Evolutionary conservation across 1,284 basidiomycete species (phyloP).

Genomic region (Pseudozyma pruni): DNA sequence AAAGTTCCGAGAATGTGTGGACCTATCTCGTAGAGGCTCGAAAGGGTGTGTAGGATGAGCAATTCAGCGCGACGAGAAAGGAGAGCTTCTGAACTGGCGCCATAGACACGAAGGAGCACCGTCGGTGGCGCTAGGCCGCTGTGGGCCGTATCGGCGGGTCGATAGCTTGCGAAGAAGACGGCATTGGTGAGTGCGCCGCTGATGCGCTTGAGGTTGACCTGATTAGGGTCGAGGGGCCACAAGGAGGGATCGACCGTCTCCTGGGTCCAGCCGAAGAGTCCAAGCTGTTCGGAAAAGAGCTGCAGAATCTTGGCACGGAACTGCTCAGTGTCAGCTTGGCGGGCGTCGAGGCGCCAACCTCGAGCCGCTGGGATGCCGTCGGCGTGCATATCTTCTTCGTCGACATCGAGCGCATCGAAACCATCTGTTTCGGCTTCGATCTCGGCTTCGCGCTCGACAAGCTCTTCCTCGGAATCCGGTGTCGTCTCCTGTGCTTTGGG

Average conservation of each 20-base stretch:
- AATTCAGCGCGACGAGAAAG: constrained; percentile 63
- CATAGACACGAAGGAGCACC: constrained; percentile 64
- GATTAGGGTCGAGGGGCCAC: constrained; percentile 43
- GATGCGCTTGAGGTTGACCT: constrained; percentile 57
- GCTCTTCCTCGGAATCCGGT: constrained; percentile 28
- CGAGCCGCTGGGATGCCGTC: constrained; percentile 63
- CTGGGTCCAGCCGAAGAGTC: constrained; percentile 56
- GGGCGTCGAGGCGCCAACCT: constrained; percentile 58
- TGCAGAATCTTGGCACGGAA: constrained; percentile 54
- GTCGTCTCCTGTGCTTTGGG: constrained; percentile 5
- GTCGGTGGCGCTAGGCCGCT: constrained; percentile 31
- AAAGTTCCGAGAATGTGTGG: constrained; percentile 67
- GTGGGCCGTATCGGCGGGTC: constrained; percentile 4
- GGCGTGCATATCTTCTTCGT: constrained; percentile 67
- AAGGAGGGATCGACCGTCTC: constrained; percentile 41
- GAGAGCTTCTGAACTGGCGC: constrained; percentile 59
- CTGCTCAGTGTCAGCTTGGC: constrained; percentile 46
- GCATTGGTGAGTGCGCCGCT: constrained; percentile 65
- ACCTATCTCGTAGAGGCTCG: constrained; percentile 66
- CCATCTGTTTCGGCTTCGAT: constrained; percentile 40
- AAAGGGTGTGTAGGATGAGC: constrained; percentile 65
- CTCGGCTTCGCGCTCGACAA: constrained; percentile 28
- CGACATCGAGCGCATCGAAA: constrained; percentile 57
- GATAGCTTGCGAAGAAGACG: constrained; percentile 66
- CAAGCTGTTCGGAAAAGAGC: constrained; percentile 55